Evolutionary conservation across 345 rosid species (phyloP), one percentile per base, ranked within the genome.

Genomic region (Eutrema japonicum): DNA sequence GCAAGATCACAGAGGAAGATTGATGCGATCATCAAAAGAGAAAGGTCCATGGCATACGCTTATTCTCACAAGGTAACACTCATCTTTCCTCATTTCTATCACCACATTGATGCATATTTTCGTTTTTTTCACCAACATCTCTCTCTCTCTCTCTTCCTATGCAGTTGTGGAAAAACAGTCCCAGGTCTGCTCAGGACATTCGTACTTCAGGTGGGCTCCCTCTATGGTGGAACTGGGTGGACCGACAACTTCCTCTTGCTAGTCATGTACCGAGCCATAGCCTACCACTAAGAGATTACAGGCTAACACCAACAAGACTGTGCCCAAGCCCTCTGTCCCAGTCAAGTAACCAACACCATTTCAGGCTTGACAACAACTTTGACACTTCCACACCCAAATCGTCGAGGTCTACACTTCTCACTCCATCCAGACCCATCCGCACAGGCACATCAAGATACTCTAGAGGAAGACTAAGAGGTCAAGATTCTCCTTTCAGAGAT

Each of bases 161-260:
- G 56, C 82, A 95, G 96, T 66, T 83, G 64, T 88, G 92, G 90
- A 90, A 83, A 72, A 74, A 83, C 48, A 88, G 49, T 58, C 72
- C 80, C 16, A 77, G 59, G 77, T 50, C 57, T 65, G 38, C 57
- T 71, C 80, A 79, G 68, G 91, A 85, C 64, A 76, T 83, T 74
- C 86, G 80, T 65, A 22, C 66, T 62, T 49, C 88, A 3, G 82
- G 83, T 3, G 94, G 87, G 52, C 87, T 84, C 66, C 90, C 99
- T 18, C 86, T 90, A 89, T 90, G 99, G 99, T 95, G 96, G 97
- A 95, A 84, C 81, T 90, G 97, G 98, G 61, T 78, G 64, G 99
- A 92, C 60, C 83, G 83, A 12, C 97, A 92, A 64, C 73, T 86
- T n/a, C 91, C 89, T 47, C 68, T 67, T 26, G 43, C 78, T 46